These are phyloP conservation scores for Setomelanomma holmii DNA, from an alignment of 2,329 filamentous ascomycete species.

Conservation along the genomic window DNA sequence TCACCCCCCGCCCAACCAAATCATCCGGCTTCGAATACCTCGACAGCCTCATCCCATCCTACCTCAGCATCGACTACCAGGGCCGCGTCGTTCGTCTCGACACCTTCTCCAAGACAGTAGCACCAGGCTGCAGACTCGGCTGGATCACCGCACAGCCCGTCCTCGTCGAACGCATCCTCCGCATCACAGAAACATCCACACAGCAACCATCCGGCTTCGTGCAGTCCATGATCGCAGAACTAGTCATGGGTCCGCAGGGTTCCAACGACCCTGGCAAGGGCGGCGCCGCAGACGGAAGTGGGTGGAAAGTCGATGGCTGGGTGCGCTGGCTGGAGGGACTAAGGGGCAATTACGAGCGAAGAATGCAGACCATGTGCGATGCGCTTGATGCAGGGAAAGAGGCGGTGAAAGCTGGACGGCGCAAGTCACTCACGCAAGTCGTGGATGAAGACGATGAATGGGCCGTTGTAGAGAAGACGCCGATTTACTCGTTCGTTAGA, in stretches of 20 bases:
- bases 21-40: conserved; percentile 76
- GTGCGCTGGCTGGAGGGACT: conserved; percentile 89
- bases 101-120: conserved; percentile 92
- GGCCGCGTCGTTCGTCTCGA: conserved; percentile 89
- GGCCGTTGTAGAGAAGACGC: conserved; percentile 76
- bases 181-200: conserved; percentile 78
- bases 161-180: conserved; percentile 74
- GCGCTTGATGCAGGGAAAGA: conserved; percentile 73
- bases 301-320: conserved; percentile 87
- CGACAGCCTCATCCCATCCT: conserved; percentile 83
- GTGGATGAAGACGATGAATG: conserved; percentile 63
- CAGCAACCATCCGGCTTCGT: conserved; percentile 90
- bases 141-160: conserved; percentile 88
- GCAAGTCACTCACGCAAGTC: conserved; percentile 40
- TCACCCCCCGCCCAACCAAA: conserved; percentile 53
- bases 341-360: conserved; percentile 80
- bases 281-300: conserved; percentile 59
- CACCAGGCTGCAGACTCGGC: conserved; percentile 86
- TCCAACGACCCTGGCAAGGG: conserved; percentile 55
- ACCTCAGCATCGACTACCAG: conserved; percentile 79
- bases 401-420: conserved; percentile 67
- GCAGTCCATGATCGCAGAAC: conserved; percentile 79
- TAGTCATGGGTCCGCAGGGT: conserved; percentile 74
- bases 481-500: conserved; percentile 78
- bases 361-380: conserved; percentile 81